Base-by-base conservation (phyloP, 306 rosid species). In the Castanopsis chinensis region DNA sequence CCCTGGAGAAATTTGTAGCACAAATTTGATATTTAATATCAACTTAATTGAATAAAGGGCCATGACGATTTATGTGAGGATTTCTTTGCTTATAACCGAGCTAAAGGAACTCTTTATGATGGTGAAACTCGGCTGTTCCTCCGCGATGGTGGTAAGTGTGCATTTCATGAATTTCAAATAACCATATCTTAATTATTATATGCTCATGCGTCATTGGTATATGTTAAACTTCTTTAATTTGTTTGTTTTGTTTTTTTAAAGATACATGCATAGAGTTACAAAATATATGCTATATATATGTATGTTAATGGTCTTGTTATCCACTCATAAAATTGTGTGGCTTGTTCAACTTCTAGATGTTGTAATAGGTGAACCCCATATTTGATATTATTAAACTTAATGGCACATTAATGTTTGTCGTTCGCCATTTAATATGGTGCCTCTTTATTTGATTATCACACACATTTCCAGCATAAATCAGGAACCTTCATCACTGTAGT, bases 91-190 rank as follows among this genome's bases (percentile, higher is more conserved):
- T 90, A 86, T 77, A 95, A 91, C 79, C 95, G 99, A 54, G 97
- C 99, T 37, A 88, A 90, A 72, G 99, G 99, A 77, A 95, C 97
- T 52, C 99, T 95, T 72, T 95, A 95, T 58, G 99, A 92, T 76
- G 98, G 99, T 71, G 97, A 95, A 87, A 95, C 99, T 81, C 87
- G 99, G 69, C 80, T 95, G 32, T 92, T 95, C 91, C 90, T 95
- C 60, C 92, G 90, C 52, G 45, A 58, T 78, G 83, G 80, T 82
- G 97, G 98, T 92, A 80, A 88, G 83, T 79, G 58, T 68, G 72
- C 28, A 33, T 35, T 68, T 4, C n/a, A 19, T 35, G 25, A 19
- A 68, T 14, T 35, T n/a, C 27, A 35, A 35, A 9, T 68, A 17
- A 68, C 6, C 72, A 32, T 33, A 21, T 32, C 20, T 17, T 1